Evolutionary conservation across 306 rosid genomes (phyloP).

Genomic region (Carpinus viminea): DNA sequence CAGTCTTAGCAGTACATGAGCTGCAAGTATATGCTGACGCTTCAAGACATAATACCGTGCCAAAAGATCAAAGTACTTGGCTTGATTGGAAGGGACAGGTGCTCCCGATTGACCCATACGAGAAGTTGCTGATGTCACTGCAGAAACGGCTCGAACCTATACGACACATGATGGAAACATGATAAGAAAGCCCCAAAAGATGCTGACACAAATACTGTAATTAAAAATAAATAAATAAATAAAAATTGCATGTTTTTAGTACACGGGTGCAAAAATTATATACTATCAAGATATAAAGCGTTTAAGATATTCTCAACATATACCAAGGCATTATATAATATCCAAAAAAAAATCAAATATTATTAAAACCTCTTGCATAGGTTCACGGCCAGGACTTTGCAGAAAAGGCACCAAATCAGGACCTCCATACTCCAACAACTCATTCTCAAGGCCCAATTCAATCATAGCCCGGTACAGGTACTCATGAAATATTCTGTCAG

Average conservation of each 20-base stretch:
- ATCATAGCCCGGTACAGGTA: conserved; percentile 91
- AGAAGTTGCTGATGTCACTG: conserved; percentile 58
- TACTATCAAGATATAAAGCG: conserved; percentile 10
- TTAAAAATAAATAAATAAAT: too few relatives aligned
- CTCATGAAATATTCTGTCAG: conserved; percentile 85
- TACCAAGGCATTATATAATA: conserved; percentile 22
- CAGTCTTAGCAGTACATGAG: conserved; percentile 77
- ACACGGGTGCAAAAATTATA: conserved; percentile 22
- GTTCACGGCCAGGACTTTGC: conserved; percentile 77
- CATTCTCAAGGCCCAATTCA: conserved; percentile 91
- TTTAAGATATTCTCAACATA: not conserved
- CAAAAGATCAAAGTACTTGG: conserved; percentile 82
- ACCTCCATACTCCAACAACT: conserved; percentile 91
- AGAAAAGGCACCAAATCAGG: conserved; percentile 90
- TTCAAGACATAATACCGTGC: conserved; percentile 88
- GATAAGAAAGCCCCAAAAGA: conserved; percentile 22
- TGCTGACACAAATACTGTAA: conserved; percentile 2
- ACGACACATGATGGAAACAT: conserved; percentile 31
- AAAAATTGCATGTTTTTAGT: conserved; percentile 9
- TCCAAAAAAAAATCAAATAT: conserved; percentile 26
- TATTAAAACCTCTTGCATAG: conserved; percentile 69
- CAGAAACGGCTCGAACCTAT: conserved; percentile 68
- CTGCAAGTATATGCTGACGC: conserved; percentile 94
- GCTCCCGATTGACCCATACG: conserved; percentile 66
- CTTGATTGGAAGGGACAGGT: conserved; percentile 59